Conservation (phyloP, 495 filamentous ascomycete genomes). For the Penicillium canescens region DNA sequence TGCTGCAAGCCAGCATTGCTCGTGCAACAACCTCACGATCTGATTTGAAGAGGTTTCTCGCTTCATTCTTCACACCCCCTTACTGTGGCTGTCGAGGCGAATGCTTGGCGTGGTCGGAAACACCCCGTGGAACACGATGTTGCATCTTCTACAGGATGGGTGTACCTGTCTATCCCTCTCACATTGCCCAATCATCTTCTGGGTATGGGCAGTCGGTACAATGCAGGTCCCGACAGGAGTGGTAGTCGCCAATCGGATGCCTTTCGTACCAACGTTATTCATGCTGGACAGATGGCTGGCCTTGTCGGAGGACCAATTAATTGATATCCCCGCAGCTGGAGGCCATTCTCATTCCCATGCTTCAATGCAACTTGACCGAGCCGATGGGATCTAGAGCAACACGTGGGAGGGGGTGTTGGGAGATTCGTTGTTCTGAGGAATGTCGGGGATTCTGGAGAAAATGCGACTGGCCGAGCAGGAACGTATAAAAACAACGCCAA, state of each 20-base stretch:
- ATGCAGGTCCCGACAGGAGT: background rate
- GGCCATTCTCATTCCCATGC: background rate
- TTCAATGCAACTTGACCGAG: background rate
- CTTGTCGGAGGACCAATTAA: background rate
- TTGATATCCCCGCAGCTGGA: constrained; percentile 5
- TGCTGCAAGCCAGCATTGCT: constrained; percentile 1
- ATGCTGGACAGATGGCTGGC: background rate
- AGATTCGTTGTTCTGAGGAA: constrained; percentile 1
- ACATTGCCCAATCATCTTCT: background rate
- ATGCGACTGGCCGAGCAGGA: background rate
- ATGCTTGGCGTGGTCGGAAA: background rate
- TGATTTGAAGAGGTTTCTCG: background rate
- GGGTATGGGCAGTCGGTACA: background rate
- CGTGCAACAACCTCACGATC: background rate
- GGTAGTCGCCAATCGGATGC: constrained; percentile 3
- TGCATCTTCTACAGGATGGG: background rate
- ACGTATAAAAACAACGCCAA: background rate
- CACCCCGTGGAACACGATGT: background rate
- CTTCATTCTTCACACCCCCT: background rate
- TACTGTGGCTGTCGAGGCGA: background rate
- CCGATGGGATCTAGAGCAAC: background rate
- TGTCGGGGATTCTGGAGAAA: background rate
- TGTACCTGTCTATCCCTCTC: background rate
- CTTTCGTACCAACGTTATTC: background rate
- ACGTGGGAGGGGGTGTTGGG: constrained; percentile 2